These are phyloP conservation scores for Bruguiera sexangula DNA, from an alignment of 345 rosid species.

Conservation along the genomic window DNA sequence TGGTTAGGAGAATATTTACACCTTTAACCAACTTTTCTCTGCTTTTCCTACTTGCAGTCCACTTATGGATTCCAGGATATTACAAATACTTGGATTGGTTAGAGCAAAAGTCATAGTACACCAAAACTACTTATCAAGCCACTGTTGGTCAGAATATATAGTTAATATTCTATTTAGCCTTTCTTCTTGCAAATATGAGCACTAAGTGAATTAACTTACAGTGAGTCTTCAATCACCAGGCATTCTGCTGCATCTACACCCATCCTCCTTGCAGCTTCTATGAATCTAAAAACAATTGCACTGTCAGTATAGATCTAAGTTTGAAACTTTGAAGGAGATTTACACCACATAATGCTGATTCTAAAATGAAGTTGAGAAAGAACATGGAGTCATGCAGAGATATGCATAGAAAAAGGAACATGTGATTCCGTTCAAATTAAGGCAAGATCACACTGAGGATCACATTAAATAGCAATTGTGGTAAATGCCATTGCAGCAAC, in stretches of 20 bases:
- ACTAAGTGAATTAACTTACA: slow-evolving; percentile 25
- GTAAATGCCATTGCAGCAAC: neutral
- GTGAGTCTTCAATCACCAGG: slow-evolving; percentile 46
- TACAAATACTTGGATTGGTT: no score
- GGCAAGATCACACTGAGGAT: slow-evolving; percentile 1
- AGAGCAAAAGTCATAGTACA: no score
- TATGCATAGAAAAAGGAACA: neutral
- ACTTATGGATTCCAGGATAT: no score
- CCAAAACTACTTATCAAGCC: no score
- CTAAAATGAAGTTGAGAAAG: neutral
- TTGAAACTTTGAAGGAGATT: neutral
- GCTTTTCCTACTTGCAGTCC: no score
- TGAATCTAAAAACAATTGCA: slow-evolving; percentile 25
- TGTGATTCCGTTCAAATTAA: neutral
- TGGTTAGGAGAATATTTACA: no score
- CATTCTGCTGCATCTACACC: slow-evolving; percentile 33
- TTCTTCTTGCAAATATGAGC: neutral
- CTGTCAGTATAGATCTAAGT: neutral
- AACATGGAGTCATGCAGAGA: neutral
- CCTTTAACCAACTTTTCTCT: no score
- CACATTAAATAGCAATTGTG: neutral
- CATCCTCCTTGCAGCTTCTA: slow-evolving; percentile 43
- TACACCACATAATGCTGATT: neutral
- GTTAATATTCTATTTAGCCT: neutral
- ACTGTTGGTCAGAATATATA: no score